Percentiles rank a stretch among this genome's conserved stretches.
Evolutionary conservation across 2,329 filamentous ascomycete species (phyloP).

Genomic region (Ophiostoma montium): DNA sequence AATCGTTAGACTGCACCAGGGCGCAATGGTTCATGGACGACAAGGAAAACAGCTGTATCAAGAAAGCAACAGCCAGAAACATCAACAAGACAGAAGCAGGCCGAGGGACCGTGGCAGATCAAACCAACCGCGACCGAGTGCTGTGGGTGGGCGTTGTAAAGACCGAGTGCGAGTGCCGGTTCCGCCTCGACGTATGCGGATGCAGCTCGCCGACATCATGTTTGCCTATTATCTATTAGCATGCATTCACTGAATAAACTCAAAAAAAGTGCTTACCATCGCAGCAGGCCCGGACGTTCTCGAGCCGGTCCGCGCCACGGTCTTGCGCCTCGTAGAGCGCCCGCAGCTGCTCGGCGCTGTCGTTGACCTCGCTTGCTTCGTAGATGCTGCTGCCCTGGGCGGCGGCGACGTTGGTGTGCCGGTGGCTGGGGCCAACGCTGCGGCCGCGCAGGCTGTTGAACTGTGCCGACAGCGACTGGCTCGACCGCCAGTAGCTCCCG

Average conservation of each 20-base stretch:
- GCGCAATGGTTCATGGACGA: not conserved
- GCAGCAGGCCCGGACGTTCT: slow-evolving; percentile 94
- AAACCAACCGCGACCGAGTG: slow-evolving; percentile 7
- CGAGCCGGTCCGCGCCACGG: slow-evolving; percentile 61
- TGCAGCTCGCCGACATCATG: slow-evolving; percentile 54
- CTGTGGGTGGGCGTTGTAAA: slow-evolving; percentile 11
- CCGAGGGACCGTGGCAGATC: not conserved
- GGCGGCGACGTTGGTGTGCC: slow-evolving; percentile 14
- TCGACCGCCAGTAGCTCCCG: slow-evolving; percentile 45
- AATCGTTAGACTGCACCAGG: no score
- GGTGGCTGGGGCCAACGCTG: slow-evolving; percentile 22
- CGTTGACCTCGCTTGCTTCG: slow-evolving; percentile 46
- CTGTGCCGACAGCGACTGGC: slow-evolving; percentile 25
- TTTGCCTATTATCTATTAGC: slow-evolving; percentile 37
- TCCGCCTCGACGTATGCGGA: slow-evolving; percentile 16
- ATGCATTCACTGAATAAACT: not conserved
- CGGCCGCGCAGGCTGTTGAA: slow-evolving; percentile 41
- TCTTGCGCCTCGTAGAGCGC: slow-evolving; percentile 68
- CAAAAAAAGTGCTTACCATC: slow-evolving; percentile 56
- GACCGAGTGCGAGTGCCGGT: slow-evolving; percentile 11
- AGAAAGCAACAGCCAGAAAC: not conserved
- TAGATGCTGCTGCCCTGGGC: slow-evolving; percentile 25
- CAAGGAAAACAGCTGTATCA: not conserved
- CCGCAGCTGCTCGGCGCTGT: slow-evolving; percentile 72
- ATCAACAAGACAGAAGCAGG: not conserved